Evolutionary conservation across 2,329 filamentous ascomycete genomes (phyloP), one percentile per base, ranked within the genome.

Genomic region (Rosellinia necatrix): DNA sequence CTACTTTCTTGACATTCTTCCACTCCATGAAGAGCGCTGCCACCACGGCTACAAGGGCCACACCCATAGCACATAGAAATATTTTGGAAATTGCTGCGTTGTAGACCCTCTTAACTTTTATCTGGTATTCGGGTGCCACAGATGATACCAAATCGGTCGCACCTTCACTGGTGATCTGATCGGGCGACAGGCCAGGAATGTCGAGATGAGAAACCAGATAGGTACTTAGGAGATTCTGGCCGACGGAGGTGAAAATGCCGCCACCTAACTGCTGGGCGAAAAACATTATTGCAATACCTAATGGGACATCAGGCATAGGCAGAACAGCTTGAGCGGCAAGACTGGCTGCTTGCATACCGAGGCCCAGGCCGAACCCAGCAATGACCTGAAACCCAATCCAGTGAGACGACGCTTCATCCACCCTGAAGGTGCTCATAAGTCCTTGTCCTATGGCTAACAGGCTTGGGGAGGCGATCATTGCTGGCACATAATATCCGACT

Each of bases 311-410:
- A n/a, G 72, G 71, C 25, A 68, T 59, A 10, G 66, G 67, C 19
- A 80, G 68, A 1, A 78, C 75, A 3, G 77, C 73, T 58, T 79
- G 76, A 0, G 75, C 75, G 1, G 83, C 83, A 17, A 87, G 78
- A 51, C 76, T 74, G 13, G 80, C 74, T 3, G 82, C 78, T 64
- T 87, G 83, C 74, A 88, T 81, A 5, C 81, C 80, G 21, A 82
- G 72, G 2, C 85, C 85, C 3, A 86, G 66, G 1, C 84, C 84
- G 44, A 84, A 78, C 15, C 85, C 85, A 6, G 79, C 74, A 17
- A 87, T 66, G 52, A 84, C 81, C 64, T 87, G 82, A 64, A 76
- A 87, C 10, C 75, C 81, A 52, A 86, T 83, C 84, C 84, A 87
- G 56, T 81, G 76, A 2, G 74, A 69, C 1, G 78, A 75, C 2